Conservation (phyloP, 129 eudicot genomes). For the Lactuca saligna region DNA sequence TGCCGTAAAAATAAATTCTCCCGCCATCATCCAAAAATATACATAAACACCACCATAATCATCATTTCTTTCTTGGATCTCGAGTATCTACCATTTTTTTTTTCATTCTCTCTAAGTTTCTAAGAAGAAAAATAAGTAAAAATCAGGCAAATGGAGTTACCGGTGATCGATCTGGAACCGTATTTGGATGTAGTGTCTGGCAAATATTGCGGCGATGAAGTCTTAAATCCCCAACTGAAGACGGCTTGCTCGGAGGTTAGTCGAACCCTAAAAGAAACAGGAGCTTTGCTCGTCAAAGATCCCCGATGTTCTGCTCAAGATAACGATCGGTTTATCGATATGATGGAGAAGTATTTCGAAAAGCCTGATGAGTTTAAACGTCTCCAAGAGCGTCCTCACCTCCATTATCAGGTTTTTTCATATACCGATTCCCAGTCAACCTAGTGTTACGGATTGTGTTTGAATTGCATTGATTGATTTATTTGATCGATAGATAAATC, state of each 20-base stretch:
- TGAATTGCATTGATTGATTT: constrained; percentile 5
- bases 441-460: background rate
- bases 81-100: background rate
- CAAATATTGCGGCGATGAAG: constrained; percentile 15
- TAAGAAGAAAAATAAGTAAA: background rate
- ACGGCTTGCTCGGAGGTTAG: constrained; percentile 68
- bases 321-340: constrained; percentile 80
- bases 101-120: too few relatives aligned
- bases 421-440: background rate
- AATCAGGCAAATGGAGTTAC: constrained; percentile 52
- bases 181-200: constrained; percentile 39
- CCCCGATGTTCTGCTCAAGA: constrained; percentile 81
- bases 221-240: constrained; percentile 34
- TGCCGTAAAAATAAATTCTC: constrained; percentile 33
- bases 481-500: constrained; percentile 7
- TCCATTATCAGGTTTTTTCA: constrained; percentile 74
- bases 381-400: constrained; percentile 74
- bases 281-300: constrained; percentile 80
- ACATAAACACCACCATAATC: background rate
- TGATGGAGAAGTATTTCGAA: constrained; percentile 93
- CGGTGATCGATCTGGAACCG: constrained; percentile 74
- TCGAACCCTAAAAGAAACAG: constrained; percentile 76
- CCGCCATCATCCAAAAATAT: constrained; percentile 34
- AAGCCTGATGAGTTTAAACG: constrained; percentile 67
- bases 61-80: background rate